phyloP scores from a whole-genome alignment of 805 yeast genomes.

The Diddensiella santjacobensis region DNA sequence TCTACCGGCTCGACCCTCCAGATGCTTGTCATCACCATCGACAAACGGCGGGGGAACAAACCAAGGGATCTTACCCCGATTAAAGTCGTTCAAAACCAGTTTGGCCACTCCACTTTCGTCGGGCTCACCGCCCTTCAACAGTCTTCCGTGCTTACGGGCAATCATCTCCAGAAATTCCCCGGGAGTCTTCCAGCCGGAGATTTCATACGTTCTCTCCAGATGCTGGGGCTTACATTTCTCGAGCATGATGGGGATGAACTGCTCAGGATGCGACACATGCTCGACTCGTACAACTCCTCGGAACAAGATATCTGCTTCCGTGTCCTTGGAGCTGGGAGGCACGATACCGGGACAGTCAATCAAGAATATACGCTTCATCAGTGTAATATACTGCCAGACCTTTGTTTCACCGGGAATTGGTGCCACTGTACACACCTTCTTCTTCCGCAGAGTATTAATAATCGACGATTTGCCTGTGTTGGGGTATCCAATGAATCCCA shows the following conservation, averaged over 20 bases:
- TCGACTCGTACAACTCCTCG: constrained; percentile 99
- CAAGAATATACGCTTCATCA: constrained; percentile 91
- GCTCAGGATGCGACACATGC: constrained; percentile 93
- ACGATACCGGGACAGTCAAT: constrained; percentile 99
- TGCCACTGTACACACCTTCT: constrained; percentile 95
- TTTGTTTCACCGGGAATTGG: constrained; percentile 99
- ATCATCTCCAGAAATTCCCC: constrained; percentile 83
- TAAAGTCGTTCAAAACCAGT: constrained; percentile 86
- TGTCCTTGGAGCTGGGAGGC: constrained; percentile 87
- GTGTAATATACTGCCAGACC: constrained; percentile 97
- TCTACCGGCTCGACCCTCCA: constrained; percentile 22
- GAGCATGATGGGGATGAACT: constrained; percentile 83
- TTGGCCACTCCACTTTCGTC: constrained; percentile 92
- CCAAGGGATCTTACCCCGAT: constrained; percentile 98
- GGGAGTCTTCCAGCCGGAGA: constrained; percentile 77
- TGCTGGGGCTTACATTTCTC: constrained; percentile 83
- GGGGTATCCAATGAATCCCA: constrained; percentile 96
- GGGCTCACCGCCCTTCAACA: constrained; percentile 96
- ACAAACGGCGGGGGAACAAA: constrained; percentile 89
- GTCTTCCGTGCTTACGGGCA: constrained; percentile 89
- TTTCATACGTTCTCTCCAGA: constrained; percentile 91
- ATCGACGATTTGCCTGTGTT: constrained; percentile 97
- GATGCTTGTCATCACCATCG: constrained; percentile 42
- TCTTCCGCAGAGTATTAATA: constrained; percentile 86
- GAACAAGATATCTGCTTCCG: constrained; percentile 86